Evolutionary conservation across 2,329 filamentous ascomycete genomes (phyloP), one percentile per base, ranked within the genome.

Genomic region (Aspergillus neoniger): DNA sequence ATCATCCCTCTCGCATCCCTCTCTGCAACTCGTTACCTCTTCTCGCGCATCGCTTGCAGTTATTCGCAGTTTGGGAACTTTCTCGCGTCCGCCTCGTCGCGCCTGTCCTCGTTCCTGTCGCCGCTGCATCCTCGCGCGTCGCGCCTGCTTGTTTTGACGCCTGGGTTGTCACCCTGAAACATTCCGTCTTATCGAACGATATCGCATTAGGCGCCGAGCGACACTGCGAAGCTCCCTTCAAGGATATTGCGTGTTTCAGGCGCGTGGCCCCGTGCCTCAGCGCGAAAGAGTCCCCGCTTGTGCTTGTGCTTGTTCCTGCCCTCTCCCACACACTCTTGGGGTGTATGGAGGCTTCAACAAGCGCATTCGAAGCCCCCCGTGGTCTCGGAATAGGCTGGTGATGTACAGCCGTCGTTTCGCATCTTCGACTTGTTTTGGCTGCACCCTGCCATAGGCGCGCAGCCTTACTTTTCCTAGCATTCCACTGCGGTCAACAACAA

Each of bases 161-260:
- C 58, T 53, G 62, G 63, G 67, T 68, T 64, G 58, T 58, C 63
- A 63, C 48, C 59, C 62, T 72, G 70, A 73, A 73, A 73, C 71
- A 73, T 72, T 72, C 70, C 66, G 70, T 69, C 66, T 62, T 59
- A 59, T 59, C 47, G 38, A 55, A 55, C 47, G 41, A 58, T 61
- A 64, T 65, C 62, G 58, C 60, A 61, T 55, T 47, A 60, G 50
- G 60, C 58, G 55, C 59, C 55, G 55, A 53, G 32, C 48, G 52
- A 53, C 39, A 47, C 38, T 25, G 50, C 43, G 51, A 53, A 56
- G 55, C 41, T 30, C 38, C 30, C 49, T 36, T 14, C 32, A 57
- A 60, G 60, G 41, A 56, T 41, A 55, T 49, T 60, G 57, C 59
- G 30, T 58, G 61, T 62, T 59, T 66, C 54, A 61, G 59, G 56